phyloP scores from a whole-genome alignment of 495 filamentous ascomycete genomes.

The Podospora fimiseda region DNA sequence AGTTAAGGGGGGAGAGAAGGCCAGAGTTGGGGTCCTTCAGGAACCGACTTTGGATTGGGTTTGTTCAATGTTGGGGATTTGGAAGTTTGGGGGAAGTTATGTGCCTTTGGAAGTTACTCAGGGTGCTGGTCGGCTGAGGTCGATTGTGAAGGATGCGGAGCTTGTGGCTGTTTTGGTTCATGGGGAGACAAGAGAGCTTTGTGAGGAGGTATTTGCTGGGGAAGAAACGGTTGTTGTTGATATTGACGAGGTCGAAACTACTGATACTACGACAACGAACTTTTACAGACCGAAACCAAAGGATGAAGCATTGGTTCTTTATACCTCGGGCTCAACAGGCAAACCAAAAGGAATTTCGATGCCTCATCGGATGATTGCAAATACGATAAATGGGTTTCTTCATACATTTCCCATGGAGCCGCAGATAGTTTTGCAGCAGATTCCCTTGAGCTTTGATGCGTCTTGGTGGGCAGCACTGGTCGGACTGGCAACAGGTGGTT shows the following conservation, averaged over 20 bases:
- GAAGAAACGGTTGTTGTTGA: not conserved
- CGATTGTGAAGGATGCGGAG: slow-evolving; percentile 20
- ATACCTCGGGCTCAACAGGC: slow-evolving; percentile 6
- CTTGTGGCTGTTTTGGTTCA: slow-evolving; percentile 19
- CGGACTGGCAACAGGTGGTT: slow-evolving; percentile 7
- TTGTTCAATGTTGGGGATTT: slow-evolving; percentile 40
- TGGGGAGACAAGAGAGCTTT: slow-evolving; percentile 2
- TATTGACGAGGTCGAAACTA: not conserved
- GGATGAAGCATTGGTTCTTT: slow-evolving; percentile 8
- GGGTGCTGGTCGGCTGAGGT: slow-evolving; percentile 25
- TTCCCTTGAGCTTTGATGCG: slow-evolving; percentile 13
- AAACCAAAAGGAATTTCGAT: slow-evolving; percentile 9
- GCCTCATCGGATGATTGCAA: slow-evolving; percentile 9
- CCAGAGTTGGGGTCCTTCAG: slow-evolving; percentile 12
- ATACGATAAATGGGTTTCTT: slow-evolving; percentile 9
- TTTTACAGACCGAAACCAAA: slow-evolving; percentile 1
- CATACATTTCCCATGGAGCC: slow-evolving; percentile 11
- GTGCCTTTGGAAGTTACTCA: slow-evolving; percentile 38
- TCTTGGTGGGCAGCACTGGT: slow-evolving; percentile 12
- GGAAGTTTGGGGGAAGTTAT: slow-evolving; percentile 35
- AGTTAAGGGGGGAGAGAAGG: slow-evolving; percentile 6
- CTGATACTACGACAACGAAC: not conserved
- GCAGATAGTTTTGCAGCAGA: slow-evolving; percentile 10
- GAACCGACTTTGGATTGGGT: slow-evolving; percentile 31
- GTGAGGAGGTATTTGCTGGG: slow-evolving; percentile 2